Evolutionary conservation across 192 early-diverging fungal species (phyloP), one percentile per base, ranked within the genome.

Genomic region (Phlyctochytrium bullatum): DNA sequence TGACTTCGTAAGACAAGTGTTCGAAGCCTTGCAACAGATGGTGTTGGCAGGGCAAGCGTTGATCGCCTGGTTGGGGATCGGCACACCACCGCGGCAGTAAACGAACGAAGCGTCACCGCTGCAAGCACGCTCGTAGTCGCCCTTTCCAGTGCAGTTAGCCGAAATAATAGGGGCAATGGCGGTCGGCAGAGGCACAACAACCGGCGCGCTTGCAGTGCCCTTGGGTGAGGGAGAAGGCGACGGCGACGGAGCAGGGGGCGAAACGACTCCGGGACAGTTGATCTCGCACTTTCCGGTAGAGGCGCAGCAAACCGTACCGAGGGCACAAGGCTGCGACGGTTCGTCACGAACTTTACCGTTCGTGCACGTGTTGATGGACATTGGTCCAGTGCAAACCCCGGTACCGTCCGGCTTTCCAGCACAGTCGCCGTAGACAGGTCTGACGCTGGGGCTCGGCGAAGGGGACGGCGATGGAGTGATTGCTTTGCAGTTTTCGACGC

Each of bases 241-340:
- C 20, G 40, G 40, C 10, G 40, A 47, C 6, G 20, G 10, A 20
- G 40, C 40, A 14, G 40, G 40, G 10, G 40, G 40, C 10, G 10
- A 14, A 6, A 14, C 10, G 40, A 47, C 10, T 47, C 20, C 40
- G 40, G 54, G 27, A 47, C 70, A 72, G 31, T 34, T 36, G 52
- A 34, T 52, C 30, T 66, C 70, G 51, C 70, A 72, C 27, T 10
- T 24, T 20, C 58, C 63, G 17, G 70, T 60, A 6, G 36, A 1
- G 3, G 64, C 6, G 47, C 70, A 72, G 59, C 70, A 72, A 47
- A 72, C 50, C 6, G 70, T 66, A 28, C 70, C 69, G 16, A 47
- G 14, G 17, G 69, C 53, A 32, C 69, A 71, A 34, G n/a, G 23
- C 29, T 61, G 59, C 25, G 52, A 14, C 2, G 59, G 40, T 47